These are phyloP conservation scores for Rutstroemia sp. DNA, from an alignment of 2,329 filamentous ascomycete species.

Conservation along the genomic window DNA sequence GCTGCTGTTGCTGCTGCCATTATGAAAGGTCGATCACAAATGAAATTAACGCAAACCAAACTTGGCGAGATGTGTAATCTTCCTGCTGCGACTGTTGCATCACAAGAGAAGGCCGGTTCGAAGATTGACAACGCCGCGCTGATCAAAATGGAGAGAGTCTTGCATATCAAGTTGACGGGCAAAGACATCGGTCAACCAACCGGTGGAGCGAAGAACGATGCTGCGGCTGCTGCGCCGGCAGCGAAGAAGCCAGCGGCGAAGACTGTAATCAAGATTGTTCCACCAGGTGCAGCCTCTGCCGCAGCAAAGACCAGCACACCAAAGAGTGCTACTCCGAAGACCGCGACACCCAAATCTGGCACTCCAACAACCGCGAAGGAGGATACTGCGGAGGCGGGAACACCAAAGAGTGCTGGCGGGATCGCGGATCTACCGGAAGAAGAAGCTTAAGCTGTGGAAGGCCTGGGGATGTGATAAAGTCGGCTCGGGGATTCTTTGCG, in stretches of 20 bases:
- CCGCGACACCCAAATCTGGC: background rate
- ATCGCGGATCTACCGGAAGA: background rate
- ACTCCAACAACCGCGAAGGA: background rate
- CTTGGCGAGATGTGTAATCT: too few relatives aligned
- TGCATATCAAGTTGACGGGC: conserved; percentile 84
- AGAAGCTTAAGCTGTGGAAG: background rate
- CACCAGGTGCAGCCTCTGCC: background rate
- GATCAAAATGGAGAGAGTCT: conserved; percentile 59
- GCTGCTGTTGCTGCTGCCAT: background rate
- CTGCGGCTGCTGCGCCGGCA: background rate
- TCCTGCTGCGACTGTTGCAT: too few relatives aligned
- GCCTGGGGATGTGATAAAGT: background rate
- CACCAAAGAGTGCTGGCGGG: background rate
- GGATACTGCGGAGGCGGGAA: background rate
- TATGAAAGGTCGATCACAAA: conserved; percentile 27
- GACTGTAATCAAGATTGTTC: conserved; percentile 5
- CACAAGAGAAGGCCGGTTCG: too few relatives aligned
- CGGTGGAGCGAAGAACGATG: conserved; percentile 48
- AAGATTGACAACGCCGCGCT: too few relatives aligned
- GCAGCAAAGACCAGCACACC: background rate
- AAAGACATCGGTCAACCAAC: conserved; percentile 77
- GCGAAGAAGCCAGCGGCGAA: conserved; percentile 14
- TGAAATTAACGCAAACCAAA: too few relatives aligned
- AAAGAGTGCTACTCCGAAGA: background rate
- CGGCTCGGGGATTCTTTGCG: background rate